Evolutionary conservation across 2,329 filamentous ascomycete species (phyloP).

Genomic region (Ceratocystis diversiconidia): DNA sequence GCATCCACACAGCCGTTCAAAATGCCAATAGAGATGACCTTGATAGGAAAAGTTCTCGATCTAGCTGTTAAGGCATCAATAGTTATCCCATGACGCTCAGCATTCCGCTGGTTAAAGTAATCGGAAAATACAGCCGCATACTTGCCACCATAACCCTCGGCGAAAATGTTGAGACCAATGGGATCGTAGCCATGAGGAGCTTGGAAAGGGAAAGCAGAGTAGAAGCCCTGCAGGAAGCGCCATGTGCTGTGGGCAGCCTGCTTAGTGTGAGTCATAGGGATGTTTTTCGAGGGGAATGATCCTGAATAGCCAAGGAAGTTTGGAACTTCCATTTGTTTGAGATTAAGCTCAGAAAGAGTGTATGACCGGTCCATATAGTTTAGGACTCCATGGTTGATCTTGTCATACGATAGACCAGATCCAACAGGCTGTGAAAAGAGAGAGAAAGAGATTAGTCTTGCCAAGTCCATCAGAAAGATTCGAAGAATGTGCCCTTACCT

Average conservation of each 20-base stretch:
- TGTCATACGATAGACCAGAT: constrained; percentile 55
- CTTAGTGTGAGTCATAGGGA: constrained; percentile 41
- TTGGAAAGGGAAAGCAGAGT: constrained; percentile 43
- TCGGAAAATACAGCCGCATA: constrained; percentile 53
- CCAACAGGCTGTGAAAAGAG: constrained; percentile 39
- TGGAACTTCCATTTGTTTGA: constrained; percentile 24
- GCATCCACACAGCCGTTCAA: constrained; percentile 58
- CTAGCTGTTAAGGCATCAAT: not conserved
- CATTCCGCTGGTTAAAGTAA: constrained; percentile 48
- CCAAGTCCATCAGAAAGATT: not conserved
- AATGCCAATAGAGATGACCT: constrained; percentile 50
- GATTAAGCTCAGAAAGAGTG: constrained; percentile 25
- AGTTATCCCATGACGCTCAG: constrained; percentile 22
- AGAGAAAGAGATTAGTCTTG: constrained; percentile 26
- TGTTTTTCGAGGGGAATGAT: constrained; percentile 12
- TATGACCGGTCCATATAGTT: constrained; percentile 31
- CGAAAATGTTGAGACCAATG: constrained; percentile 42
- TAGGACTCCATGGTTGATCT: constrained; percentile 45
- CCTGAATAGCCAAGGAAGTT: constrained; percentile 20
- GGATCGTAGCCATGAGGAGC: constrained; percentile 23
- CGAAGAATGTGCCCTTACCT: constrained; percentile 26
- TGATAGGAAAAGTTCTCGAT: constrained; percentile 23
- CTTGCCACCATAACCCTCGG: constrained; percentile 56
- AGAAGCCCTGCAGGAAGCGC: constrained; percentile 50
- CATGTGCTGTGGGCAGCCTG: constrained; percentile 46